Base-by-base conservation (phyloP, 352 stramenopile genomes). In the Chrysophaeum taylorii region DNA sequence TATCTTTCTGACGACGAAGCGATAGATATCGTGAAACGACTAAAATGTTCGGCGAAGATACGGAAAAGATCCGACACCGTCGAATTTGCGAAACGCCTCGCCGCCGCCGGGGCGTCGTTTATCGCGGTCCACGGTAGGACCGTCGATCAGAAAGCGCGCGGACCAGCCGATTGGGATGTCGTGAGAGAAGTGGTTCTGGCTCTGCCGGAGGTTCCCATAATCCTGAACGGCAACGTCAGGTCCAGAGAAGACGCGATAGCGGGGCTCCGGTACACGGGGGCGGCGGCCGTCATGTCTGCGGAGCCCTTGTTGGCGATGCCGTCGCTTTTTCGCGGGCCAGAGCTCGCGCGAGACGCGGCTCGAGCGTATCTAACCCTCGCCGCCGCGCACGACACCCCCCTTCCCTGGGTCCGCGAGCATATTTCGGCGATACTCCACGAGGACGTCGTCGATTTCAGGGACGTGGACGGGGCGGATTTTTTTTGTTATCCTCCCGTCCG, bases 281-380 rank as follows among this genome's bases (percentile, higher is more conserved):
- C 87, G 16, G 90, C 97, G 73, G 94, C 90, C 33, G 87, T 97
- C 71, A 98, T 98, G 94, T 92, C 77, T 62, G 95, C 90, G 0
- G 93, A 98, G 79, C 92, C 80, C 0, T 83, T 98, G 33, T 70
- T 98, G 25, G 92, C 97, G 70, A 94, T 97, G 78, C 94, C 94
- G 1, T 87, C 90, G 52, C 72, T 98, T 25, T 98, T 96, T n/a
- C n/a, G n/a, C n/a, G n/a, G n/a, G n/a, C n/a, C n/a, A n/a, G n/a
- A n/a, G n/a, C n/a, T n/a, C n/a, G n/a, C n/a, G n/a, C n/a, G n/a
- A n/a, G n/a, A n/a, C n/a, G n/a, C n/a, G n/a, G n/a, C n/a, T n/a
- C n/a, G n/a, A n/a, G n/a, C n/a, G n/a, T n/a, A n/a, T n/a, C n/a
- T n/a, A n/a, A n/a, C n/a, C n/a, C n/a, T n/a, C n/a, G n/a, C n/a